These are phyloP conservation scores for Diophrys appendiculata DNA, from an alignment of 73 alveolate genomes.

Conservation along the genomic window DNA sequence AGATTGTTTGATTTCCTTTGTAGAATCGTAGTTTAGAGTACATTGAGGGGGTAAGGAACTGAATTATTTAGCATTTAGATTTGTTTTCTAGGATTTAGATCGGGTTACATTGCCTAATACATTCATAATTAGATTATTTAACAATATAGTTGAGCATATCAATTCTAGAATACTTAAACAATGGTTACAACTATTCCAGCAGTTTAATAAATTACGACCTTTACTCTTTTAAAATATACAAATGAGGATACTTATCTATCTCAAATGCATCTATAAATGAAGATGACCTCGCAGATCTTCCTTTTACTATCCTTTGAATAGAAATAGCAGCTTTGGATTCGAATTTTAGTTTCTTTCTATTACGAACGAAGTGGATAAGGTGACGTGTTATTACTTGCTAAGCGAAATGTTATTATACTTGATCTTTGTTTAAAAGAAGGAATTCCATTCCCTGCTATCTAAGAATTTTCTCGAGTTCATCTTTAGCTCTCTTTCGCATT, in stretches of 20 bases:
- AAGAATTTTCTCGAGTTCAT: conserved; percentile 48
- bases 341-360: conserved; percentile 2
- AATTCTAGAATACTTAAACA: neutral
- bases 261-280: conserved; percentile 35
- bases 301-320: conserved; percentile 30
- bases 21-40: conserved; percentile 6
- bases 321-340: conserved; percentile 23
- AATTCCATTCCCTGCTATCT: conserved; percentile 38
- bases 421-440: conserved; percentile 32
- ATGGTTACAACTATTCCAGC: conserved; percentile 7
- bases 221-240: conserved; percentile 46
- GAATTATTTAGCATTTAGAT: neutral
- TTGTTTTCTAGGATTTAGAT: no score
- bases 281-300: conserved; percentile 5
- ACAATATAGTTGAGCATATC: neutral
- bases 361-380: conserved; percentile 3
- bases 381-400: conserved; percentile 18
- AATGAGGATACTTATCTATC: conserved; percentile 34
- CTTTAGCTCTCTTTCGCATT: conserved; percentile 24
- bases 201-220: conserved; percentile 22
- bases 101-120: conserved; percentile 17
- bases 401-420: conserved; percentile 31
- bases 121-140: neutral
- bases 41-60: conserved; percentile 8
- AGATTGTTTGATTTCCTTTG: no score